Conservation (phyloP, 2,329 filamentous ascomycete genomes). For the Trichoderma hamatum region DNA sequence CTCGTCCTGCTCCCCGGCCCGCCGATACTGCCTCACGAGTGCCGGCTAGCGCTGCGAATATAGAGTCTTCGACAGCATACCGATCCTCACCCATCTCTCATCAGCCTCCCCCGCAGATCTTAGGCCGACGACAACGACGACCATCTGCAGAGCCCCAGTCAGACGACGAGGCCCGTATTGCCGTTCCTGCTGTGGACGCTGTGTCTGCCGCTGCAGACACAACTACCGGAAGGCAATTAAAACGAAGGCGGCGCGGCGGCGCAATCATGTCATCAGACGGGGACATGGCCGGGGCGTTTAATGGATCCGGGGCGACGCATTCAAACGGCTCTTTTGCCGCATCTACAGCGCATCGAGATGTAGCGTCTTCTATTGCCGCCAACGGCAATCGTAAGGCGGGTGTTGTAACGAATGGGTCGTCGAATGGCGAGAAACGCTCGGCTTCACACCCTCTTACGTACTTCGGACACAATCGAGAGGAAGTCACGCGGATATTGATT, state of each 20-base stretch:
- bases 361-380: conserved; percentile 31
- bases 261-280: conserved; percentile 66
- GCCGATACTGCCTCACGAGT: conserved; percentile 34
- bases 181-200: conserved; percentile 6
- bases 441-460: conserved; percentile 52
- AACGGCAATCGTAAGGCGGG: conserved; percentile 54
- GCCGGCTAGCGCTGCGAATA: conserved; percentile 44
- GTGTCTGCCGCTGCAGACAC: conserved; percentile 27
- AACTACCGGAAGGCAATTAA: conserved; percentile 36
- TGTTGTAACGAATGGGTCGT: conserved; percentile 58
- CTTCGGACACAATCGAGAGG: conserved; percentile 85
- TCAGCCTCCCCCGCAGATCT: conserved; percentile 44
- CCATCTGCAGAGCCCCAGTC: conserved; percentile 44
- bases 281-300: conserved; percentile 54
- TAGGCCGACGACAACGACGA: conserved; percentile 62
- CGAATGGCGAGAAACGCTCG: conserved; percentile 38
- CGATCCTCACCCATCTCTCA: conserved; percentile 33
- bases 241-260: conserved; percentile 59
- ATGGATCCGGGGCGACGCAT: conserved; percentile 52
- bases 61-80: conserved; percentile 44
- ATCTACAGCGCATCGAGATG: conserved; percentile 29
- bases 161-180: conserved; percentile 29
- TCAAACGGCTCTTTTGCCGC: conserved; percentile 47
- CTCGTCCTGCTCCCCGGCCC: conserved; percentile 33
- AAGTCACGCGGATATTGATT: conserved; percentile 89